A percentile compares a stretch with the other conserved stretches of the same genome.
phyloP scores from a whole-genome alignment of 805 yeast species.

The Nakazawaea sp. region DNA sequence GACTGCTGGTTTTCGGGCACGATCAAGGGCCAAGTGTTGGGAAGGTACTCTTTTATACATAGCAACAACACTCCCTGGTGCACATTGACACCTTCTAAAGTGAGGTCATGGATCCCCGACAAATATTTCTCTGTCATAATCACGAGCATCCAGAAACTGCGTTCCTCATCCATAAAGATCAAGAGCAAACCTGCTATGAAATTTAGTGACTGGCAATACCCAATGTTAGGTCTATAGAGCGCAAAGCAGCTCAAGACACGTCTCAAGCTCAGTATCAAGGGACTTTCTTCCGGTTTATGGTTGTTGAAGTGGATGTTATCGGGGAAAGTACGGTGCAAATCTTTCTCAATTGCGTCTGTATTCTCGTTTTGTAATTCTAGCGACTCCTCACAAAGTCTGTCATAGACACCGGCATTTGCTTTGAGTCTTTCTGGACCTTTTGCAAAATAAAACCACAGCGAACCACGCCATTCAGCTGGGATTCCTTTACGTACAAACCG shows the following conservation, averaged over 20 bases:
- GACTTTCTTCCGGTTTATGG: slow-evolving; percentile 41
- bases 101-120: slow-evolving; percentile 88
- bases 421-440: slow-evolving; percentile 60
- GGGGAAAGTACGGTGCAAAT: slow-evolving; percentile 90
- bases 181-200: slow-evolving; percentile 84
- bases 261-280: slow-evolving; percentile 63
- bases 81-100: slow-evolving; percentile 88
- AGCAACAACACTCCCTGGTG: slow-evolving; percentile 93
- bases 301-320: slow-evolving; percentile 78
- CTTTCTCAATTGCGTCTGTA: slow-evolving; percentile 90
- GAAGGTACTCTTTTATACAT: slow-evolving; percentile 77
- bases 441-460: slow-evolving; percentile 95
- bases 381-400: slow-evolving; percentile 56
- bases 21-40: slow-evolving; percentile 63
- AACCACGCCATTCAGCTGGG: slow-evolving; percentile 96
- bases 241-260: slow-evolving; percentile 82
- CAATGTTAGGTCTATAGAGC: slow-evolving; percentile 79
- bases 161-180: slow-evolving; percentile 83
- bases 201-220: slow-evolving; percentile 93
- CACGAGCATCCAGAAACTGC: slow-evolving; percentile 92
- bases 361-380: slow-evolving; percentile 53
- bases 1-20: slow-evolving; percentile 21
- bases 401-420: slow-evolving; percentile 70
- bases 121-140: slow-evolving; percentile 78
- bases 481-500: slow-evolving; percentile 85